Evolutionary conservation across 331 rosid genomes (phyloP).

Genomic region (Pyrus hybrid): DNA sequence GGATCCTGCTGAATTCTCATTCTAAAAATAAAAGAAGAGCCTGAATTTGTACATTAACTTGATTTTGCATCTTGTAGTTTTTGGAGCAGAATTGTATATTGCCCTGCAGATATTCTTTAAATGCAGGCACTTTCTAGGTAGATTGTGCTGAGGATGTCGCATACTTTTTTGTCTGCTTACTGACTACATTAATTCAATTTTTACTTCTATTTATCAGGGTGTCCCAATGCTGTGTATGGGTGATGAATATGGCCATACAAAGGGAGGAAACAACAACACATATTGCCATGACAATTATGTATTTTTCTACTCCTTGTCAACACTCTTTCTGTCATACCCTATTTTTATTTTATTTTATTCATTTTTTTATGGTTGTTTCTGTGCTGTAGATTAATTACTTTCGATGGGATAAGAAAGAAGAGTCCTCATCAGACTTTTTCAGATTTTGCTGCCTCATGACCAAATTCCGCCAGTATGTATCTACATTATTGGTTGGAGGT

Average conservation of each 20-base stretch:
- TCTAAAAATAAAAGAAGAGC: not conserved
- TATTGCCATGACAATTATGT: constrained; percentile 94
- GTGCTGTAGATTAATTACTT: constrained; percentile 75
- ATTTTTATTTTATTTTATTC: not conserved
- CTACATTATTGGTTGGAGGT: not conserved
- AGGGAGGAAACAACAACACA: constrained; percentile 95
- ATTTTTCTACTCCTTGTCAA: constrained; percentile 25
- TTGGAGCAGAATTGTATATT: not conserved
- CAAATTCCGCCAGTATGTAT: constrained; percentile 60
- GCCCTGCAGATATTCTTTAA: not conserved
- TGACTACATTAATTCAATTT: not conserved
- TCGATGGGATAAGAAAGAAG: constrained; percentile 87
- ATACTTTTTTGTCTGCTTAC: constrained; percentile 20
- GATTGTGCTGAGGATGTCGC: not conserved
- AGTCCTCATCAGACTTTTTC: constrained; percentile 61
- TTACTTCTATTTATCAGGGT: constrained; percentile 48
- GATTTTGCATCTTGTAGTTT: not conserved
- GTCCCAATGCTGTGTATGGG: constrained; percentile 96
- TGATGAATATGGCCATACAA: constrained; percentile 95
- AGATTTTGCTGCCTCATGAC: constrained; percentile 82
- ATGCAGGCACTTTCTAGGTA: not conserved
- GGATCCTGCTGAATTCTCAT: not conserved
- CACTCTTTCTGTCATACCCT: constrained; percentile 5
- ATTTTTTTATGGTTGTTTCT: not conserved
- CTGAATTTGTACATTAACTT: not conserved